Conservation (phyloP, 768 basidiomycete species). For the Crassisporium funariophilum region DNA sequence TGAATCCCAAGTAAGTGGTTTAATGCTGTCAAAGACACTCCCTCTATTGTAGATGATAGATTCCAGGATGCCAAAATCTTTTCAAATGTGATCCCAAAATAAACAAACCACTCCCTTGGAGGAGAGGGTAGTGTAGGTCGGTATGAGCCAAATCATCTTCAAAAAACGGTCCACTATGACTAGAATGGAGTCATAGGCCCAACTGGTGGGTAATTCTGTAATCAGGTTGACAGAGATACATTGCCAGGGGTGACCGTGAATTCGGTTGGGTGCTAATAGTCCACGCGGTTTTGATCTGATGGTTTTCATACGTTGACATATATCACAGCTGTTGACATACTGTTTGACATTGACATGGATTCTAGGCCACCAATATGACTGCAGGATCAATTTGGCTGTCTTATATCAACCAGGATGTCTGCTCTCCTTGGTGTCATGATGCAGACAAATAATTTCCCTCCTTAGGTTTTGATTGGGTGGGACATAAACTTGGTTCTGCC, state of each 20-base stretch:
- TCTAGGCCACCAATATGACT: background rate
- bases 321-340: background rate
- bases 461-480: background rate
- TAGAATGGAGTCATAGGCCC: conserved; percentile 1
- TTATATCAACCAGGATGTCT: background rate
- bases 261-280: background rate
- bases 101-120: background rate
- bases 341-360: background rate
- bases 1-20: conserved; percentile 11
- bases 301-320: background rate
- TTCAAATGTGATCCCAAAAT: conserved; percentile 2
- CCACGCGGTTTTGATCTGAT: background rate
- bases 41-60: conserved; percentile 9
- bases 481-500: background rate
- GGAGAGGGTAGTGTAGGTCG: background rate
- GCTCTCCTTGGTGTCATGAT: background rate
- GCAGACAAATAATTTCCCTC: background rate
- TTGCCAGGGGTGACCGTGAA: background rate
- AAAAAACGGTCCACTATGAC: conserved; percentile 1
- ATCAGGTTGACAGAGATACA: background rate
- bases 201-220: background rate
- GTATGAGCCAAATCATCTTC: conserved; percentile 4
- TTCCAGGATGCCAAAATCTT: background rate
- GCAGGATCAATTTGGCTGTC: background rate
- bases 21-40: conserved; percentile 22